These are phyloP conservation scores for Penicillium daleae DNA, from an alignment of 495 filamentous ascomycete genomes.

Conservation along the genomic window DNA sequence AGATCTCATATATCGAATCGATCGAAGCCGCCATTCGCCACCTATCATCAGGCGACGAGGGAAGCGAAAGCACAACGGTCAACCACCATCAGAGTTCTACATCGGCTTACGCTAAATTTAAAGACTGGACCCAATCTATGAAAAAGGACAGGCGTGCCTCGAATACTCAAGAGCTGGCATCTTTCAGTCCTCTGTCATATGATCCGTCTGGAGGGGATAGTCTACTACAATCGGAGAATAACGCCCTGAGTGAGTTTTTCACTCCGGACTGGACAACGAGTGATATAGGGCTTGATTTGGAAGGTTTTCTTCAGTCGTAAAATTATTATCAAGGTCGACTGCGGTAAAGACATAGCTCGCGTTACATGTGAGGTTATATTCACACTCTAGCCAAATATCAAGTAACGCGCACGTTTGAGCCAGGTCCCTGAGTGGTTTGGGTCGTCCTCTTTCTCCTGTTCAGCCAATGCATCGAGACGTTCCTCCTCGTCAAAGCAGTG, in stretches of 20 bases:
- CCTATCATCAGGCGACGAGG: constrained; percentile 7
- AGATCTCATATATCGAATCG: constrained; percentile 29
- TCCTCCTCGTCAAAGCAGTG: constrained; percentile 34
- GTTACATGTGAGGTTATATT: not conserved
- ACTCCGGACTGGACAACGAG: constrained; percentile 16
- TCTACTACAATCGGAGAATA: constrained; percentile 4
- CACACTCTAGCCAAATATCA: constrained; percentile 22
- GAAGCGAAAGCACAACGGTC: not conserved
- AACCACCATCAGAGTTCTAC: not conserved
- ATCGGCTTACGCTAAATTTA: constrained; percentile 28
- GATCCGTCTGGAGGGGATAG: constrained; percentile 12
- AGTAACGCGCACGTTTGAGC: constrained; percentile 24
- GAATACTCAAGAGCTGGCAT: constrained; percentile 17
- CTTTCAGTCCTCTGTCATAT: constrained; percentile 24
- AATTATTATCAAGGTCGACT: not conserved
- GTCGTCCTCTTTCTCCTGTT: constrained; percentile 7
- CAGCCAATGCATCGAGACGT: constrained; percentile 17
- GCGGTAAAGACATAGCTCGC: not conserved
- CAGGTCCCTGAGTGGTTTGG: constrained; percentile 8
- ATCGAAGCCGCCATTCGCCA: constrained; percentile 24
- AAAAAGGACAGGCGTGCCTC: constrained; percentile 19
- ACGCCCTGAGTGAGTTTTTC: constrained; percentile 17
- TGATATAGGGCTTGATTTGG: constrained; percentile 16
- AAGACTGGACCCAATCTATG: constrained; percentile 29
- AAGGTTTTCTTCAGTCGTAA: constrained; percentile 8